These are phyloP conservation scores for Prunella vulgaris DNA, from an alignment of 257 asterid genomes.

Conservation along the genomic window DNA sequence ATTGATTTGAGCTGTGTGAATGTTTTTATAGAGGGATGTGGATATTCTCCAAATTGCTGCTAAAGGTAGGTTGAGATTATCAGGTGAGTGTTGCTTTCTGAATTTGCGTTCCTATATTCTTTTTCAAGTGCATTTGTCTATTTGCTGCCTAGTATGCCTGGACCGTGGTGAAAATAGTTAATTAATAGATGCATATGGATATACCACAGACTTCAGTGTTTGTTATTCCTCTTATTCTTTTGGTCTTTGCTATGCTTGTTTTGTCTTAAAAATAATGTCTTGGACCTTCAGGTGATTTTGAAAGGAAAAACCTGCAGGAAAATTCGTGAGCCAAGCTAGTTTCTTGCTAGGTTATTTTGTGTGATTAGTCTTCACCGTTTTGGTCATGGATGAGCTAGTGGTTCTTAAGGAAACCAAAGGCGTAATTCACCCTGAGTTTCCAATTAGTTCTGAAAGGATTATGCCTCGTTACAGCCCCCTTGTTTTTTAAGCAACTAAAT, in stretches of 20 bases:
- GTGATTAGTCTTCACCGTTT: not conserved
- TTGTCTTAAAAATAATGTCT: not conserved
- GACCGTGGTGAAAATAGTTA: not conserved
- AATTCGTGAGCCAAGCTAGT: not conserved
- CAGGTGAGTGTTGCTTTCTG: constrained; percentile 93
- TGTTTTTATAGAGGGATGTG: constrained; percentile 85
- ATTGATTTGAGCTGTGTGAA: constrained; percentile 75
- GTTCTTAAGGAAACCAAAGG: not conserved
- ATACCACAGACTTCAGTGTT: not conserved
- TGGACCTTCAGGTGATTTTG: not conserved
- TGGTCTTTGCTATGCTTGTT: not conserved
- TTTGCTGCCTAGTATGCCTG: constrained; percentile 10
- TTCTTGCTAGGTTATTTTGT: not conserved
- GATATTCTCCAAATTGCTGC: constrained; percentile 95
- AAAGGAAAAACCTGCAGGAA: not conserved
- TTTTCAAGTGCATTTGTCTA: constrained; percentile 8
- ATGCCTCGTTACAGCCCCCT: not conserved
- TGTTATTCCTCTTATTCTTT: not conserved
- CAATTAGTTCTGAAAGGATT: not conserved
- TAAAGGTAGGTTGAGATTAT: constrained; percentile 71
- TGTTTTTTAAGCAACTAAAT: not conserved
- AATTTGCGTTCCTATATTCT: not conserved
- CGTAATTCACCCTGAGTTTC: not conserved
- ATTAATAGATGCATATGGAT: not conserved
- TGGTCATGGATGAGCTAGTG: not conserved